These are phyloP conservation scores for Blastomyces gilchristii DNA, from an alignment of 2,329 filamentous ascomycete genomes.

Conservation along the genomic window DNA sequence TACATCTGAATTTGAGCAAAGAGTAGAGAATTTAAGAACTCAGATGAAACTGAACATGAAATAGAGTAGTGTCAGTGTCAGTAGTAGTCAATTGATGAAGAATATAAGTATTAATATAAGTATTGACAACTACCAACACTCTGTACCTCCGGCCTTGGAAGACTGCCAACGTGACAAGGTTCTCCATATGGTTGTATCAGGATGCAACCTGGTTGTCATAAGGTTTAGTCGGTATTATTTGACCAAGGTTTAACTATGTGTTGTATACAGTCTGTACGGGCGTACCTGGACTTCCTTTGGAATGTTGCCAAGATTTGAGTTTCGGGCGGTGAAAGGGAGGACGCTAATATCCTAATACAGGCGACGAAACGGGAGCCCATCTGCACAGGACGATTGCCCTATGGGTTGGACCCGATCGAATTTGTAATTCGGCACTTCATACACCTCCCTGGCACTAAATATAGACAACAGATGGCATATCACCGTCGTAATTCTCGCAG, in stretches of 20 bases:
- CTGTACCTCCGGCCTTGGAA: not conserved
- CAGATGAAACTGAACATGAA: too few species aligned
- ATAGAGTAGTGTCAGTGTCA: too few species aligned
- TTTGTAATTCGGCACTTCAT: not conserved
- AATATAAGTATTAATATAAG: too few species aligned
- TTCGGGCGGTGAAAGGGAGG: not conserved
- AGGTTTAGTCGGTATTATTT: not conserved
- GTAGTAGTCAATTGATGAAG: too few species aligned
- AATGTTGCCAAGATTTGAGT: not conserved
- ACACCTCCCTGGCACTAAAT: not conserved
- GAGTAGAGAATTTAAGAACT: too few species aligned
- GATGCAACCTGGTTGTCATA: not conserved
- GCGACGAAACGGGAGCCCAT: not conserved
- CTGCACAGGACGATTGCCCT: not conserved
- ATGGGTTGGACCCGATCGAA: not conserved
- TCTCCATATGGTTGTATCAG: not conserved
- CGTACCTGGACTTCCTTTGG: too few species aligned
- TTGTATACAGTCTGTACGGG: not conserved
- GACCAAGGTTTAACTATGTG: not conserved
- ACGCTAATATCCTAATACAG: not conserved
- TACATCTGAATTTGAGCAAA: too few species aligned
- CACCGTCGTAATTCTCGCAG: not conserved
- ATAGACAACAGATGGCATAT: not conserved
- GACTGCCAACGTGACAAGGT: not conserved
- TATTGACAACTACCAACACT: too few species aligned